Percentiles rank a stretch among this genome's conserved stretches.
phyloP scores from a whole-genome alignment of 495 filamentous ascomycete species.

The Podospora pseudopauciseta region DNA sequence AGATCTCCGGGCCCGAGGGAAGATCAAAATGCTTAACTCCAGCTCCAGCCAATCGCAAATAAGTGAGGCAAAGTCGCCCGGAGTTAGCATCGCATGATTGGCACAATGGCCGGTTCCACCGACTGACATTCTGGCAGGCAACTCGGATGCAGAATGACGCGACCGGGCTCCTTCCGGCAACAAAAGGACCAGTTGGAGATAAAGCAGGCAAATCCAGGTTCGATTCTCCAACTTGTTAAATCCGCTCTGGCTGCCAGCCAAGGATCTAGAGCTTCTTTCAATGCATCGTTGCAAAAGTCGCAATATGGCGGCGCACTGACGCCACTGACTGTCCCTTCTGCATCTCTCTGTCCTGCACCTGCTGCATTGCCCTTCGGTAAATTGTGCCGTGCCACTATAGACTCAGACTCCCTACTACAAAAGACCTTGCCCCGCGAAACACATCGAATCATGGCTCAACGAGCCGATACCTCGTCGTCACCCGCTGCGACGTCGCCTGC shows the following conservation, averaged over 20 bases:
- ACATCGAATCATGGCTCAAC: constrained; percentile 14
- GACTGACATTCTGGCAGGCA: constrained; percentile 6
- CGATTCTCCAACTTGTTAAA: neutral
- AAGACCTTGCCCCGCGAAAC: neutral
- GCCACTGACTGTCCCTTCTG: constrained; percentile 5
- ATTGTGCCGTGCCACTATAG: constrained; percentile 3
- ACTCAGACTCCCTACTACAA: neutral
- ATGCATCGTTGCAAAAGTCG: constrained; percentile 3
- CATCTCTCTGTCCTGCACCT: neutral
- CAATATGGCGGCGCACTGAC: constrained; percentile 13
- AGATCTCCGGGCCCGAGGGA: neutral
- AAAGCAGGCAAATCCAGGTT: constrained; percentile 4
- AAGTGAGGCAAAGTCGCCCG: neutral
- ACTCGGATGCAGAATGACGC: constrained; percentile 6
- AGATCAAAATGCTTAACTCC: too few species aligned
- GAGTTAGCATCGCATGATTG: constrained; percentile 25
- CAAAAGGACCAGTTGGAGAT: neutral
- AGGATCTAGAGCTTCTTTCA: neutral
- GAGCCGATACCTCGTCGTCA: constrained; percentile 2
- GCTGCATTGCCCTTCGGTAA: constrained; percentile 1
- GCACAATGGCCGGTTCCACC: constrained; percentile 7
- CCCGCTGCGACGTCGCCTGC: constrained; percentile 7
- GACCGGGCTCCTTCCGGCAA: neutral
- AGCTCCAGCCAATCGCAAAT: neutral
- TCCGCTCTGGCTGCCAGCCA: neutral